Evolutionary conservation across 352 stramenopile genomes (phyloP), one percentile per base, ranked within the genome.

Genomic region (Phytophthora gonapodyides): DNA sequence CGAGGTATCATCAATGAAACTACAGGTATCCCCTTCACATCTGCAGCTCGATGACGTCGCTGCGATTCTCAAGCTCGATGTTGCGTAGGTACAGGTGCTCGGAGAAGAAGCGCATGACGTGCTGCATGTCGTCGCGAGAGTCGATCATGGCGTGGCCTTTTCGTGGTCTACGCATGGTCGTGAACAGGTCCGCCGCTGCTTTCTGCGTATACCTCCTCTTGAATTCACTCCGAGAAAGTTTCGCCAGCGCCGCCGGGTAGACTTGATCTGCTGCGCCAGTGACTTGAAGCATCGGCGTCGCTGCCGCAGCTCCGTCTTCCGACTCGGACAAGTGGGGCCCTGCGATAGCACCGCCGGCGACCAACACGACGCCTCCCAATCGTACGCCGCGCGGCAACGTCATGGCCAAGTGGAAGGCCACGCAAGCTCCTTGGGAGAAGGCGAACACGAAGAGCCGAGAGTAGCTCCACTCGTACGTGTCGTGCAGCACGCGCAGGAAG

Each of bases 361-460:
- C 61, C 4, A 89, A 44, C 3, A 89, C 69, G 19, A 87, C 60
- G 16, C 82, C 80, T 21, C 80, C 80, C 2, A 91, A 63, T 0
- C 73, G 75, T 27, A 69, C 61, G 44, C 56, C 48, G 12, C 45
- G 47, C 1, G 53, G 64, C 17, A 77, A 54, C 21, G 74, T 84
- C 63, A 81, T 76, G 8, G 75, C 68, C 52, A 74, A 52, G 35
- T 91, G 73, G 64, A 84, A 89, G 21, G 78, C 80, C 11, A 89
- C 74, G 36, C 74, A 85, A 2, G 80, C 82, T 41, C 80, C 82
- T 40, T 91, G 82, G 0, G 82, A 89, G 53, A 87, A 89, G 2
- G 69, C 82, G 31, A 91, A 82, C 33, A 91, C 56, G 48, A 88
- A 88, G 19, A 91, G 40, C 36, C 78, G 70, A 17, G 82, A 71